phyloP scores from a whole-genome alignment of 352 stramenopile species.

The Elongisporangium senticosum region DNA sequence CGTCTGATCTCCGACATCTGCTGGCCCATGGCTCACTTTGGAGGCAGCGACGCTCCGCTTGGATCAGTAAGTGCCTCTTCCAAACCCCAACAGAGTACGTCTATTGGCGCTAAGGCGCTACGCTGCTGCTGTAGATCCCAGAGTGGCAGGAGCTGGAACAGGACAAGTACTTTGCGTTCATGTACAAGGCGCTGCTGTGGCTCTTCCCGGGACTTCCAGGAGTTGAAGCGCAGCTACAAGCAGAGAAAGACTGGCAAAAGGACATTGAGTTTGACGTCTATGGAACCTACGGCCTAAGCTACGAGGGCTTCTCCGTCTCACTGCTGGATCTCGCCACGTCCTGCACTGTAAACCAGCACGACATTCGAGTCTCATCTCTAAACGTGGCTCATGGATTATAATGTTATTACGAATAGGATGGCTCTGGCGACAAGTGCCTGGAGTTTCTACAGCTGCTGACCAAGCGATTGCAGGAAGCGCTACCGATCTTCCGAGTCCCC shows the following conservation, averaged over 20 bases:
- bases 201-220: constrained; percentile 39
- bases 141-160: constrained; percentile 32
- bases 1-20: constrained; percentile 31
- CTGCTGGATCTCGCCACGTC: constrained; percentile 38
- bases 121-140: constrained; percentile 13
- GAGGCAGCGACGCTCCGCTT: background rate
- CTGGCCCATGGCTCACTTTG: constrained; percentile 47
- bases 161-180: constrained; percentile 45
- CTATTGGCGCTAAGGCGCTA: background rate
- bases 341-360: constrained; percentile 27
- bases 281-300: constrained; percentile 27
- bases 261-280: constrained; percentile 49
- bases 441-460: constrained; percentile 43
- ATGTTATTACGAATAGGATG: constrained; percentile 15
- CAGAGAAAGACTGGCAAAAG: constrained; percentile 35
- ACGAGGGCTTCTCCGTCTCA: constrained; percentile 41
- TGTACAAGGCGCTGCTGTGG: constrained; percentile 39
- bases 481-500: constrained; percentile 16
- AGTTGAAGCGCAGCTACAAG: constrained; percentile 33
- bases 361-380: background rate
- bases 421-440: constrained; percentile 29
- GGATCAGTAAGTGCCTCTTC: background rate
- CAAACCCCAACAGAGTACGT: constrained; percentile 3
- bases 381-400: background rate
- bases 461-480: constrained; percentile 26